Base-by-base conservation (phyloP, 306 rosid species). In the Quercus engelmannii region DNA sequence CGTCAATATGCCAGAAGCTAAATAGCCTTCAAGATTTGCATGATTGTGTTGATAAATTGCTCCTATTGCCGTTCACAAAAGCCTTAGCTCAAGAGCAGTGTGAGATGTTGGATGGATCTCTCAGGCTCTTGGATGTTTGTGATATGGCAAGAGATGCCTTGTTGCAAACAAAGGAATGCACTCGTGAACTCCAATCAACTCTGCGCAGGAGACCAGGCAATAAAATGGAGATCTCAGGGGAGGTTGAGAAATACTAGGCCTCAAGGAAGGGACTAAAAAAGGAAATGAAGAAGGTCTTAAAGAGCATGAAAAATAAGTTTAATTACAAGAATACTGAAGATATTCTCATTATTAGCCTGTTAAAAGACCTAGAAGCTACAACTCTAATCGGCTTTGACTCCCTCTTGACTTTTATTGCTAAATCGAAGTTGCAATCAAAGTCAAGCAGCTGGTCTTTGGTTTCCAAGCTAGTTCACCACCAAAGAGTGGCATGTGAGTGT, bases 61-160 rank as follows among this genome's bases (percentile, higher is more conserved):
- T 86, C 62, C 85, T 77, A 56, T 46, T 86, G 3, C 89, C 85
- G 14, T 58, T 31, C 26, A 80, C 76, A 63, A 83, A 83, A 64
- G 72, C 85, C 35, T 75, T 86, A 43, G 52, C 78, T 26, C 65
- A 73, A 23, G 78, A 83, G 78, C 65, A 35, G 12, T 79, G 65
- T 18, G 85, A 83, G 31, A 38, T 83, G 8, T 80, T 86, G 61
- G 89, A 83, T 55, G 87, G 89, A 15, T 80, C 87, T 26, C 58
- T 86, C 38, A 80, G 76, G 81, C 81, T 86, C 57, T 80, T 86
- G 55, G 89, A 86, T 52, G 13, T 80, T 71, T 86, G 89, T 5
- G 20, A 82, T 4, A 70, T 73, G 15, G 85, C 83, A 1, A 83
- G 83, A 74, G 89, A 72, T 72, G 63, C 61, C 56, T 13, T 70